Evolutionary conservation across 176 grass and related monocot species (phyloP).

Genomic region (Pharus latifolius): DNA sequence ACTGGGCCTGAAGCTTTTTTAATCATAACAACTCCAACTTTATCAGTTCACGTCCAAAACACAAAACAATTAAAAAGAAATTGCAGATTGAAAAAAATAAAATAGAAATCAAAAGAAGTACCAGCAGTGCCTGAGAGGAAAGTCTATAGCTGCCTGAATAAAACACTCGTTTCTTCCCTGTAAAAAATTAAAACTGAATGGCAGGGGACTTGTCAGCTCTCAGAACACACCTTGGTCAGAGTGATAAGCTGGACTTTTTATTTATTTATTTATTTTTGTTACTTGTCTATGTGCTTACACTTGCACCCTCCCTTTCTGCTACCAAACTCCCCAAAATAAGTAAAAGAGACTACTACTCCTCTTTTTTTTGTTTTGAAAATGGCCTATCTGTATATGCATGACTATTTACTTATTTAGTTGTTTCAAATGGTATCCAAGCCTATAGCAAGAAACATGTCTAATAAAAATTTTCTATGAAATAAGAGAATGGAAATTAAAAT

Average conservation of each 20-base stretch:
- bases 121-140: neutral
- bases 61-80: neutral
- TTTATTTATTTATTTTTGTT: neutral
- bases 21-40: slow-evolving; percentile 23
- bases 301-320: too few species aligned
- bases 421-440: too few species aligned
- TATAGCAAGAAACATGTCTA: too few species aligned
- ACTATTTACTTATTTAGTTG: too few species aligned
- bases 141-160: neutral
- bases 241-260: neutral
- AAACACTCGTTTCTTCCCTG: neutral
- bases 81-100: slow-evolving; percentile 29
- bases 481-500: too few species aligned
- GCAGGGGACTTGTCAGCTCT: neutral
- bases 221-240: neutral
- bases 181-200: neutral
- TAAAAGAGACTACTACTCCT: too few species aligned
- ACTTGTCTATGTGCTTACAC: too few species aligned
- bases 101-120: neutral
- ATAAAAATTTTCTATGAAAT: too few species aligned
- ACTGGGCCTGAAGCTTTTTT: neutral
- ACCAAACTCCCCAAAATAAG: too few species aligned
- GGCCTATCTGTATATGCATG: too few species aligned
- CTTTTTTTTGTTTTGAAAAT: too few species aligned
- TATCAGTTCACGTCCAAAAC: neutral